These are phyloP conservation scores for Boletus reticulatus DNA, from an alignment of 768 basidiomycete genomes.

Conservation along the genomic window DNA sequence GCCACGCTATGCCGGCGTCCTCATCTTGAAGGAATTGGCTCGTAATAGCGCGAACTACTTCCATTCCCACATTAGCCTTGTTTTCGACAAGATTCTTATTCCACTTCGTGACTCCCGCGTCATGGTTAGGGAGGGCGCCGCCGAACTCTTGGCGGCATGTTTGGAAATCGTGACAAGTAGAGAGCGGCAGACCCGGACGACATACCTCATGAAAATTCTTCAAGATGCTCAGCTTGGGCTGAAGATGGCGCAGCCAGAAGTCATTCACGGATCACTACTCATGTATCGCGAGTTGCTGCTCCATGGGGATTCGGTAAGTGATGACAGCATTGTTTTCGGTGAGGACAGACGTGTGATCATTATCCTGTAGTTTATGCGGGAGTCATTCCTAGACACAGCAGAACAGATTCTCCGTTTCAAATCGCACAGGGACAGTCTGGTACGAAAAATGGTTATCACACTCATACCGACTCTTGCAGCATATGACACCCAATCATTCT, in stretches of 20 bases:
- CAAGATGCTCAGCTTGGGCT: slow-evolving; percentile 84
- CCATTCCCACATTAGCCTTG: slow-evolving; percentile 80
- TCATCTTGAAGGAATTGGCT: slow-evolving; percentile 92
- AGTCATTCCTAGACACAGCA: slow-evolving; percentile 81
- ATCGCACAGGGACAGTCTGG: slow-evolving; percentile 80
- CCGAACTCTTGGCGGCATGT: slow-evolving; percentile 90
- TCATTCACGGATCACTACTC: slow-evolving; percentile 89
- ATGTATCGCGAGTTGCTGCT: slow-evolving; percentile 89
- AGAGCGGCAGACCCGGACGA: slow-evolving; percentile 62
- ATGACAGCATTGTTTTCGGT: neutral
- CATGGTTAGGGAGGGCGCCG: slow-evolving; percentile 90
- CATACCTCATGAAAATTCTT: slow-evolving; percentile 78
- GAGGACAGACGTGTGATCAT: neutral
- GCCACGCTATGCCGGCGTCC: slow-evolving; percentile 88
- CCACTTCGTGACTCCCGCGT: slow-evolving; percentile 87
- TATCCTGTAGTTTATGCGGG: slow-evolving; percentile 75
- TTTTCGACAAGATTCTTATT: slow-evolving; percentile 91
- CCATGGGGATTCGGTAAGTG: slow-evolving; percentile 88
- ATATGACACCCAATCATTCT: slow-evolving; percentile 92
- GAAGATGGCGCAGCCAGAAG: slow-evolving; percentile 77
- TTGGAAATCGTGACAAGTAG: slow-evolving; percentile 81
- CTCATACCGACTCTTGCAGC: slow-evolving; percentile 93
- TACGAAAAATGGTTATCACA: slow-evolving; percentile 93
- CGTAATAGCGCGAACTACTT: slow-evolving; percentile 85
- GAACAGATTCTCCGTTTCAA: slow-evolving; percentile 90